These are phyloP conservation scores for Byssochlamys sp. DNA, from an alignment of 2,329 filamentous ascomycete species.

Conservation along the genomic window DNA sequence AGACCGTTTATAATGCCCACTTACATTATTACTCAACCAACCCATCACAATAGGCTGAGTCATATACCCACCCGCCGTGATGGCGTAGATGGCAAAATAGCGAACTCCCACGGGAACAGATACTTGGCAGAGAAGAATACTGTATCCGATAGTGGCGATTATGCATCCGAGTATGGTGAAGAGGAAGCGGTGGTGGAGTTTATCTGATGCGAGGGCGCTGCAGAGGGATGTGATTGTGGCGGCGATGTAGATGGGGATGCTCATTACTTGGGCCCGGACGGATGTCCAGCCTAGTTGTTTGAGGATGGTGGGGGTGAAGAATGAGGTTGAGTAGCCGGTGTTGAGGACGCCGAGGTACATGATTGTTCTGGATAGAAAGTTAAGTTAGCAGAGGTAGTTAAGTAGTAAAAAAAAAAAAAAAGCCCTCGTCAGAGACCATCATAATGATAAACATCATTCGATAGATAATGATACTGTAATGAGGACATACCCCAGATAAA, in stretches of 20 bases:
- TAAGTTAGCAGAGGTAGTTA: too few relatives aligned
- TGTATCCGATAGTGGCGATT: constrained; percentile 46
- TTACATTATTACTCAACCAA: constrained; percentile 51
- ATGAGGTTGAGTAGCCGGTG: constrained; percentile 36
- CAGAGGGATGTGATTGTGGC: constrained; percentile 52
- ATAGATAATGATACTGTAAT: not conserved
- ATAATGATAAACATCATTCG: too few relatives aligned
- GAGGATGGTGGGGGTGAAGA: constrained; percentile 37
- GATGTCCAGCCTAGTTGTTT: constrained; percentile 47
- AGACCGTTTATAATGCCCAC: constrained; percentile 49
- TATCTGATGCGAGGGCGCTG: constrained; percentile 43
- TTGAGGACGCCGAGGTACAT: constrained; percentile 55
- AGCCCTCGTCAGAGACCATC: too few relatives aligned
- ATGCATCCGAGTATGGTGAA: constrained; percentile 45
- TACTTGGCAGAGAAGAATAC: constrained; percentile 44
- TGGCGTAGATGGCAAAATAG: constrained; percentile 48
- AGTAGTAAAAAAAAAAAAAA: too few relatives aligned
- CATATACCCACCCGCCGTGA: constrained; percentile 46
- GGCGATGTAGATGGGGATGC: constrained; percentile 50
- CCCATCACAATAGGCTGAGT: constrained; percentile 46
- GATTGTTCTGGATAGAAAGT: constrained; percentile 31
- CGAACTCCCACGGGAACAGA: constrained; percentile 39
- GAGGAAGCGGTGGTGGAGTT: constrained; percentile 42
- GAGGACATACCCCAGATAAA: constrained; percentile 29
- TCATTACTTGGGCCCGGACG: constrained; percentile 41